phyloP scores from a whole-genome alignment of 225 moss, liverwort and hornwort genomes.

The Physcomitrium patens region DNA sequence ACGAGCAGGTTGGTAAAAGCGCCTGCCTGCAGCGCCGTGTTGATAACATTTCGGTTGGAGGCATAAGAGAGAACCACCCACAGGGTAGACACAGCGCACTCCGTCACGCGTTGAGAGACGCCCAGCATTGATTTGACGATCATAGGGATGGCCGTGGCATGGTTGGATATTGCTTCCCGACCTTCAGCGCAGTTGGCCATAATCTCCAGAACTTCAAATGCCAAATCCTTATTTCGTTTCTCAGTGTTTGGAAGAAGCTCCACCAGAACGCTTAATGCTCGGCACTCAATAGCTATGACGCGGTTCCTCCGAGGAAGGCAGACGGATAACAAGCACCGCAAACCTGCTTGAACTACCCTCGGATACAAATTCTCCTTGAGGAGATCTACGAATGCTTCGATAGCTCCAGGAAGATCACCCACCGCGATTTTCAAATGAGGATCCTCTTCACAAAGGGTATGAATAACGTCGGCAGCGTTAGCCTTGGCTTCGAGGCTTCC shows the following conservation, averaged over 20 bases:
- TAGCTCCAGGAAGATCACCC: conserved; percentile 44
- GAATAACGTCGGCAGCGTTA: conserved; percentile 58
- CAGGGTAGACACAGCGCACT: conserved; percentile 74
- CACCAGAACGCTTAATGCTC: conserved; percentile 66
- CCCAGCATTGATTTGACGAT: conserved; percentile 73
- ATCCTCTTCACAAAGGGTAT: conserved; percentile 51
- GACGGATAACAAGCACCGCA: conserved; percentile 61
- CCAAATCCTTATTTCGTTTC: conserved; percentile 68
- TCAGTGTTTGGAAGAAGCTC: conserved; percentile 58
- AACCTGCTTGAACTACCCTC: conserved; percentile 55
- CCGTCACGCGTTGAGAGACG: conserved; percentile 62
- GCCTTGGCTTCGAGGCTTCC: conserved; percentile 63
- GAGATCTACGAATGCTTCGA: conserved; percentile 50
- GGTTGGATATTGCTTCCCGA: conserved; percentile 70
- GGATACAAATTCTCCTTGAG: conserved; percentile 56
- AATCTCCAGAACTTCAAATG: conserved; percentile 76
- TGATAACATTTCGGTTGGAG: conserved; percentile 66
- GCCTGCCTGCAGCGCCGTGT: conserved; percentile 73
- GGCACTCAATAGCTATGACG: conserved; percentile 57
- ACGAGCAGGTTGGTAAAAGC: conserved; percentile 76
- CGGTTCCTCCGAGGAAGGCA: conserved; percentile 67
- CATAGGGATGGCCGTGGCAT: conserved; percentile 61
- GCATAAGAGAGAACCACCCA: conserved; percentile 78
- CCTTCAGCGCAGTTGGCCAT: conserved; percentile 86
- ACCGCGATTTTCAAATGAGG: conserved; percentile 45